Percentiles rank a stretch among this genome's conserved stretches.
Evolutionary conservation across 192 early-diverging fungal species (phyloP).

Genomic region (Piromyces finnis): DNA sequence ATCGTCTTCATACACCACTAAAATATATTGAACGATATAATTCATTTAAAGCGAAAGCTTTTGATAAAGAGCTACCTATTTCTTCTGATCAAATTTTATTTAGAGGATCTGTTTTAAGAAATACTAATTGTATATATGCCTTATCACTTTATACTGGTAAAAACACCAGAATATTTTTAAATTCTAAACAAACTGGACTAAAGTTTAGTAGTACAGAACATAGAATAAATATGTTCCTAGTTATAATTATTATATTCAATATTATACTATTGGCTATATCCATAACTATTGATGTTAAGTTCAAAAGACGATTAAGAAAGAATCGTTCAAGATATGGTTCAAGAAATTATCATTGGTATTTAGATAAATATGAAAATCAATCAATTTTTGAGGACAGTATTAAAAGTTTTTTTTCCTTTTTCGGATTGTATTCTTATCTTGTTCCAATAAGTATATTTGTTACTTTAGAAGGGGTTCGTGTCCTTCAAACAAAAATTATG

Average conservation of each 20-base stretch:
- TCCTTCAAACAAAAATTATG: slow-evolving; percentile 46
- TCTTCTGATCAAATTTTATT: neutral
- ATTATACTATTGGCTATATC: neutral
- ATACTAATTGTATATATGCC: neutral
- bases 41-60: neutral
- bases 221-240: neutral
- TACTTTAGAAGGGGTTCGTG: slow-evolving; percentile 45
- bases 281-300: neutral
- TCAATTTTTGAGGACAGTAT: neutral
- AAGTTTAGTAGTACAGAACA: neutral
- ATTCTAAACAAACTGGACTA: neutral
- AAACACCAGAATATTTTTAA: neutral
- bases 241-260: neutral
- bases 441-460: slow-evolving; percentile 61
- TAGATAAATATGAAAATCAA: neutral
- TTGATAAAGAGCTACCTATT: neutral
- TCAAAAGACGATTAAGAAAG: neutral
- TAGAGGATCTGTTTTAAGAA: neutral
- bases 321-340: neutral
- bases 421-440: slow-evolving; percentile 43
- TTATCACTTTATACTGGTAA: neutral
- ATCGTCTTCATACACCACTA: neutral
- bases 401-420: slow-evolving; percentile 13
- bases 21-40: neutral
- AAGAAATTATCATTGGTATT: neutral